phyloP scores from a whole-genome alignment of 2,329 filamentous ascomycete genomes.

The Macrophomina phaseolina region DNA sequence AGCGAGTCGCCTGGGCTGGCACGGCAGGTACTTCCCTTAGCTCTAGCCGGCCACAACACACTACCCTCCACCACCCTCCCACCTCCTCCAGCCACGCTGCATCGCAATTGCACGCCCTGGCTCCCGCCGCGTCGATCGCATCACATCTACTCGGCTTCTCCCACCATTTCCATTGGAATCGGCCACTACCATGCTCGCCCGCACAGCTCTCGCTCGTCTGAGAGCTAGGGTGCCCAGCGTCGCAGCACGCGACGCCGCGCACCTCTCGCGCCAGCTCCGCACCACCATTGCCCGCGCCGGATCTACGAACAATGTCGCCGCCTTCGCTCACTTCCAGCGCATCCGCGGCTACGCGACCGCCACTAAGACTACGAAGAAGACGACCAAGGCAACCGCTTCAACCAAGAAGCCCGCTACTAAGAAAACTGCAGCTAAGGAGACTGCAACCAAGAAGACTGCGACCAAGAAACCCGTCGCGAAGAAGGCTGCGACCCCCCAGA shows the following conservation, averaged over 20 bases:
- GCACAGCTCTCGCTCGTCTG: conserved; percentile 44
- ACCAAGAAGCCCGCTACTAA: conserved; percentile 24
- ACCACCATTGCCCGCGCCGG: conserved; percentile 31
- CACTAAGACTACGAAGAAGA: conserved; percentile 35
- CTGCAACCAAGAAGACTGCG: conserved; percentile 15
- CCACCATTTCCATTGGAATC: background rate
- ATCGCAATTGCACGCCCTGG: background rate
- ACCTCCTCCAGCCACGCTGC: conserved; percentile 6
- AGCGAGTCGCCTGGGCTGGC: background rate
- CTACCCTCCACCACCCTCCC: background rate
- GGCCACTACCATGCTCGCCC: conserved; percentile 39
- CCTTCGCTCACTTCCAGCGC: conserved; percentile 35
- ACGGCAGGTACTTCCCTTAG: background rate
- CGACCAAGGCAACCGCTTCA: conserved; percentile 13
- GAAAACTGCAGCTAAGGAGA: background rate
- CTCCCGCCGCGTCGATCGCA: background rate
- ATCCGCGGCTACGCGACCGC: conserved; percentile 44
- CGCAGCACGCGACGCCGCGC: conserved; percentile 43
- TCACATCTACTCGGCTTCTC: background rate
- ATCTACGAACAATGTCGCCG: conserved; percentile 35
- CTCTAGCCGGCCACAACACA: conserved; percentile 12
- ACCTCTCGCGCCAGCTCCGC: conserved; percentile 40
- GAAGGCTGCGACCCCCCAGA: conserved; percentile 32
- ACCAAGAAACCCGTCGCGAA: conserved; percentile 21
- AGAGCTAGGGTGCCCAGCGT: conserved; percentile 42